Evolutionary conservation across 2,329 filamentous ascomycete genomes (phyloP).

Genomic region (Penicillium sp.): DNA sequence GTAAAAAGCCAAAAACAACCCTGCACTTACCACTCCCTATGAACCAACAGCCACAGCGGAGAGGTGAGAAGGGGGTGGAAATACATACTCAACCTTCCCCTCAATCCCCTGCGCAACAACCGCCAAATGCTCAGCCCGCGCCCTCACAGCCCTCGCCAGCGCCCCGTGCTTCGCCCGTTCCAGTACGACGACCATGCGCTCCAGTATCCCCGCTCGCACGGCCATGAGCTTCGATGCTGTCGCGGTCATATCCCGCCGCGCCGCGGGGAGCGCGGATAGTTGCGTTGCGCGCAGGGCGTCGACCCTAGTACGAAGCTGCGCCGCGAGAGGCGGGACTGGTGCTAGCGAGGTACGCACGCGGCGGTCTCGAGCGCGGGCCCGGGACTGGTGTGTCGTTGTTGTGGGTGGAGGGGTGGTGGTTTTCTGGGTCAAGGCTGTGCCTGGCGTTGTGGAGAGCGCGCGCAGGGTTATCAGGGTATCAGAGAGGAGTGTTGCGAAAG

Average conservation of each 20-base stretch:
- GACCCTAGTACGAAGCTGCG: conserved; percentile 32
- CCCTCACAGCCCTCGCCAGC: conserved; percentile 38
- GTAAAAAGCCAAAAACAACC: neutral
- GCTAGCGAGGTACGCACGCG: conserved; percentile 28
- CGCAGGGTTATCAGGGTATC: conserved; percentile 32
- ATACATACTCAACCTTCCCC: conserved; percentile 40
- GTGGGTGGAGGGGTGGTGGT: conserved; percentile 2
- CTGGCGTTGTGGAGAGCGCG: neutral
- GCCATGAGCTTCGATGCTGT: conserved; percentile 39
- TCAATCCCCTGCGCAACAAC: conserved; percentile 42
- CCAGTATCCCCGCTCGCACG: conserved; percentile 35
- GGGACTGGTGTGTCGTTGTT: conserved; percentile 16
- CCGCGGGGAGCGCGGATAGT: conserved; percentile 35
- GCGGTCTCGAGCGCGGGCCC: conserved; percentile 24
- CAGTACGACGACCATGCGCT: conserved; percentile 43
- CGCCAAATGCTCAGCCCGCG: conserved; percentile 43
- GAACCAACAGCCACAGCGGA: neutral
- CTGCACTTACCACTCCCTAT: neutral
- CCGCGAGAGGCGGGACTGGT: conserved; percentile 25
- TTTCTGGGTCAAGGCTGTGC: neutral
- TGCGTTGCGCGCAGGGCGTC: conserved; percentile 33
- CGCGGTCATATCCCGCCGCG: conserved; percentile 37
- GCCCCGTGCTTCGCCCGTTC: conserved; percentile 44
- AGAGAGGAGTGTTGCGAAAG: conserved; percentile 31
- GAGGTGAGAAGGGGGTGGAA: neutral